Evolutionary conservation across 345 rosid species (phyloP).

Genomic region (Erodium maritimum): DNA sequence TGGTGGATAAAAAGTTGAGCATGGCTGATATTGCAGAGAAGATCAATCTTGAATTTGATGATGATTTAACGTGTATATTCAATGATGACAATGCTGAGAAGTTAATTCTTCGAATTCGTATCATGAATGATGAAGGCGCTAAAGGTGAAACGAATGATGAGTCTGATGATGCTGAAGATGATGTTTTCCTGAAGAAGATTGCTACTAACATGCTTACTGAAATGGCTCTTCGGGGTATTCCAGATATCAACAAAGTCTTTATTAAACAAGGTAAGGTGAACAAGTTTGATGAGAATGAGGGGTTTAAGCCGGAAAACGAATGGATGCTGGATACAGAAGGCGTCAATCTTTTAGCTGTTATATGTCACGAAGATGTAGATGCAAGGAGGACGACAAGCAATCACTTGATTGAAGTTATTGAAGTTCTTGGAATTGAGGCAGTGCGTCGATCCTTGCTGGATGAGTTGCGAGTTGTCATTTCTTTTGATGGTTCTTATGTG

Average conservation of each 20-base stretch:
- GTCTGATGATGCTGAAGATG: constrained; percentile 97
- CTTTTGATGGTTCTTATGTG: constrained; percentile 96
- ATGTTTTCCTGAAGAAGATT: constrained; percentile 88
- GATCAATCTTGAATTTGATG: constrained; percentile 86
- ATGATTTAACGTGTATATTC: constrained; percentile 83
- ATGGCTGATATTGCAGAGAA: constrained; percentile 97
- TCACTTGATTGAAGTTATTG: constrained; percentile 88
- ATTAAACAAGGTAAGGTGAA: constrained; percentile 69
- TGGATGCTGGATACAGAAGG: constrained; percentile 99
- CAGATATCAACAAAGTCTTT: constrained; percentile 90
- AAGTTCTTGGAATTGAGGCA: constrained; percentile 96
- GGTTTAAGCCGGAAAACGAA: constrained; percentile 75
- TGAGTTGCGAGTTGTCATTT: constrained; percentile 91
- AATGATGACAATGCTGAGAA: constrained; percentile 93
- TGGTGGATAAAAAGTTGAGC: constrained; percentile 91
- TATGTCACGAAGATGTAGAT: constrained; percentile 94
- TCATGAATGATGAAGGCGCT: constrained; percentile 92
- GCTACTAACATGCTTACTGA: constrained; percentile 96
- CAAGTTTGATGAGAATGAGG: constrained; percentile 68
- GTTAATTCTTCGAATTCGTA: constrained; percentile 81
- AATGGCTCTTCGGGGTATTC: constrained; percentile 95
- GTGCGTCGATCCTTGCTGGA: constrained; percentile 87
- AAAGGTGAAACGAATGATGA: constrained; percentile 77
- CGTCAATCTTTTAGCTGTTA: constrained; percentile 89
- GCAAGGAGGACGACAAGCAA: constrained; percentile 87